phyloP scores from a whole-genome alignment of 2,329 filamentous ascomycete species.

The Penicillium griseofulvum region DNA sequence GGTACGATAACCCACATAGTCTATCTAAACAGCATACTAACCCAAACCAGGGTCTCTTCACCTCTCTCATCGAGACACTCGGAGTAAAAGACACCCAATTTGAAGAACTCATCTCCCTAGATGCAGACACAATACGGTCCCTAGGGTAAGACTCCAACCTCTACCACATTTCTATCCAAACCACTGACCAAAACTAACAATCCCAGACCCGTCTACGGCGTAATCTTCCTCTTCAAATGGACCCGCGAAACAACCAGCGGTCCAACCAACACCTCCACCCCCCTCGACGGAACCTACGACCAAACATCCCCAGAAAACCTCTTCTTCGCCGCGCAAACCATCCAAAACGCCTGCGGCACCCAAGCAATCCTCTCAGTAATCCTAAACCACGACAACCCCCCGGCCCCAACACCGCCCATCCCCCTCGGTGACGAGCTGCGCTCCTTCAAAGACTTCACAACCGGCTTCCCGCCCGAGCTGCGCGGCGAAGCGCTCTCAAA shows the following conservation, averaged over 20 bases:
- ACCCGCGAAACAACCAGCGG: conserved; percentile 58
- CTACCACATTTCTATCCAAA: conserved; percentile 5
- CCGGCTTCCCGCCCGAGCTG: conserved; percentile 74
- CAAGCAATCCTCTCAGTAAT: conserved; percentile 91
- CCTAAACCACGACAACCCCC: conserved; percentile 67
- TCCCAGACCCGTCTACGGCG: conserved; percentile 75
- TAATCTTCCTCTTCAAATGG: conserved; percentile 98
- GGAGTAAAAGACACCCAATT: conserved; percentile 94
- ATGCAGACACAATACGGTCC: conserved; percentile 59
- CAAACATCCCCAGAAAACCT: conserved; percentile 67
- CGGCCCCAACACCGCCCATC: conserved; percentile 44
- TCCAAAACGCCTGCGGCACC: conserved; percentile 97
- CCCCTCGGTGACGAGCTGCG: conserved; percentile 69
- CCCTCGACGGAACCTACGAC: conserved; percentile 81
- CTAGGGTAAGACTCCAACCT: conserved; percentile 45
- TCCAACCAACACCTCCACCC: conserved; percentile 63
- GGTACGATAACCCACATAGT: conserved; percentile 54
- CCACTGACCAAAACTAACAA: conserved; percentile 2
- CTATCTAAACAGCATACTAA: conserved; percentile 6
- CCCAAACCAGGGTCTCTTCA: conserved; percentile 77
- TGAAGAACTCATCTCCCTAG: conserved; percentile 89
- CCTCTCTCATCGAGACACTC: conserved; percentile 87
- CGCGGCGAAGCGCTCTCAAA: conserved; percentile 70
- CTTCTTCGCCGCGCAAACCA: conserved; percentile 96
- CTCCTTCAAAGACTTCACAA: conserved; percentile 85